phyloP scores from a whole-genome alignment of 2,329 filamentous ascomycete genomes.

The Arthrobotrys conoides region DNA sequence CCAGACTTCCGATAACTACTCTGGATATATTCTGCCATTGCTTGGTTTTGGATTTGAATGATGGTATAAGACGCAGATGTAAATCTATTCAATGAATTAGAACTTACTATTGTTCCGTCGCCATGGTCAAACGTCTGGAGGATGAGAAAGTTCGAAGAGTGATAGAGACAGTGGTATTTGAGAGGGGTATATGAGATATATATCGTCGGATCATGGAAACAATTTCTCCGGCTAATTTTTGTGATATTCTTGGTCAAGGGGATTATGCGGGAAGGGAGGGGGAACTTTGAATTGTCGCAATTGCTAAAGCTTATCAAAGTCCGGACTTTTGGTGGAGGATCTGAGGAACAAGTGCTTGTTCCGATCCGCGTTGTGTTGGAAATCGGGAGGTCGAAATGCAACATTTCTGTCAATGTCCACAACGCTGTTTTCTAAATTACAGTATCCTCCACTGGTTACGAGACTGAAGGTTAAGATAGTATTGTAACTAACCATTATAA shows the following conservation, averaged over 20 bases:
- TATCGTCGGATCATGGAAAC: slow-evolving; percentile 8
- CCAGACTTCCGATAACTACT: no score
- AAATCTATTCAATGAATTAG: neutral
- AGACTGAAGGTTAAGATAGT: no score
- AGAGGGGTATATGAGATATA: slow-evolving; percentile 1
- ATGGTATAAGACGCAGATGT: neutral
- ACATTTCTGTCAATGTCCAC: neutral
- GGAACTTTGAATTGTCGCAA: neutral
- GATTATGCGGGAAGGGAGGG: neutral
- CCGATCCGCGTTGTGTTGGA: slow-evolving; percentile 18
- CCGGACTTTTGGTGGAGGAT: slow-evolving; percentile 36
- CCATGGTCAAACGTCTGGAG: slow-evolving; percentile 48
- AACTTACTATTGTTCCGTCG: slow-evolving; percentile 58
- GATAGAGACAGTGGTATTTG: neutral
- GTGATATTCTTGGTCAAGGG: neutral
- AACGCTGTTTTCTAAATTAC: neutral
- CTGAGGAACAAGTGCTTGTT: neutral
- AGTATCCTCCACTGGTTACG: no score
- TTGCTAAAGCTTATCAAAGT: no score
- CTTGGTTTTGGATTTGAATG: neutral
- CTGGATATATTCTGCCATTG: neutral
- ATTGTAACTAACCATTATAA: no score
- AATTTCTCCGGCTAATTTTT: slow-evolving; percentile 33
- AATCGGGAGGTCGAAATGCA: neutral
- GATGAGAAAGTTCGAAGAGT: slow-evolving; percentile 23